Conservation (phyloP, 1,139 yeast species). For the Hanseniaspora sp. region DNA sequence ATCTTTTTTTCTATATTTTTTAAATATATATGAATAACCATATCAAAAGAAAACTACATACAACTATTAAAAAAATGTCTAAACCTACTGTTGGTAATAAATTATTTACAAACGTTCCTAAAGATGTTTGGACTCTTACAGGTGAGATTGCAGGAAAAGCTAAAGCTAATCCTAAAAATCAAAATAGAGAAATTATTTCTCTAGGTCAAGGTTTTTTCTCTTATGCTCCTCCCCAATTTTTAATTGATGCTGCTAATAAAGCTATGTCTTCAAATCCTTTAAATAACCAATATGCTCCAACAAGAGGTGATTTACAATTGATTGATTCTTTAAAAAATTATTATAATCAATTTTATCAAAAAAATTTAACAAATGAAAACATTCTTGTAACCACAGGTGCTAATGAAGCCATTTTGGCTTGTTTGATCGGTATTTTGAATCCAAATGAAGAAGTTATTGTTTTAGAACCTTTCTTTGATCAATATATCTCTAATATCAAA, state of each 20-base stretch:
- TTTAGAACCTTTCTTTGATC: conserved; percentile 96
- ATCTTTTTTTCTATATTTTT: too few relatives aligned
- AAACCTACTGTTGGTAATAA: conserved; percentile 34
- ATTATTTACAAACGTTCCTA: conserved; percentile 45
- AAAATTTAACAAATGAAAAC: conserved; percentile 31
- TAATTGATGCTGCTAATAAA: conserved; percentile 65
- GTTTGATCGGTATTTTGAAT: conserved; percentile 72
- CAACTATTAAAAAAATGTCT: conserved; percentile 17
- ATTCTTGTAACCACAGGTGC: conserved; percentile 90
- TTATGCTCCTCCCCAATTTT: conserved; percentile 85
- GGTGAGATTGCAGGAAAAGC: conserved; percentile 90
- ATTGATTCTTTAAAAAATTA: conserved; percentile 56
- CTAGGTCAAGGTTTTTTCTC: conserved; percentile 96
- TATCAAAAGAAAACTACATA: background rate
- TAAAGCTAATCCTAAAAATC: conserved; percentile 37
- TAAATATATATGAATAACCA: background rate
- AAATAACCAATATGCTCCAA: conserved; percentile 83
- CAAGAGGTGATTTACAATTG: conserved; percentile 74
- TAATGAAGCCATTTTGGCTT: conserved; percentile 82
- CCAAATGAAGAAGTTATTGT: conserved; percentile 93
- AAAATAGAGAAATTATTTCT: conserved; percentile 66
- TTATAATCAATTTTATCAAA: conserved; percentile 55
- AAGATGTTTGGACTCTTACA: conserved; percentile 89
- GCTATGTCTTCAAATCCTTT: conserved; percentile 56
- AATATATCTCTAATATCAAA: conserved; percentile 85